Base-by-base conservation (phyloP, 768 basidiomycete genomes). In the Coprinopsis sp. region DNA sequence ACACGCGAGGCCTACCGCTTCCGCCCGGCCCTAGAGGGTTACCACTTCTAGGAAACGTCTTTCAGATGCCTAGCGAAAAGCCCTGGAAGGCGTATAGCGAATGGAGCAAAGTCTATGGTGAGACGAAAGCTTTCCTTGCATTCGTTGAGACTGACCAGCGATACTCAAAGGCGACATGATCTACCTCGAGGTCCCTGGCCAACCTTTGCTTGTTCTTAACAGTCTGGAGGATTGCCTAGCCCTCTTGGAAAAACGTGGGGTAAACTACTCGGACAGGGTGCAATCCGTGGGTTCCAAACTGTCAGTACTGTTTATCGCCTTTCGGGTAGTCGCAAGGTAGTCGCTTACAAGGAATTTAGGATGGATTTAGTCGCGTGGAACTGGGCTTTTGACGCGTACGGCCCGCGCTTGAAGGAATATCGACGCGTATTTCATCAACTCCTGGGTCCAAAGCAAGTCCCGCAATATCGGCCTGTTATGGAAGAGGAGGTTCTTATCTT, bases 401-500 rank as follows among this genome's bases (percentile, higher is more conserved):
- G 34, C 47, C 23, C 37, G 2, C 27, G 62, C 27, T 76, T 74
- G 74, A 68, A 63, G 44, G 62, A 61, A 25, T 72, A 75, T 52
- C 68, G 74, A 34, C 67, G 62, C 27, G 65, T 68, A 62, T 73
- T 77, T 49, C 67, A 75, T 46, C 61, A 67, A 2, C 65, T 69
- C 48, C 72, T 77, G 39, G 64, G 65, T 14, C 61, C 66, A 2
- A 61, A 64, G 2, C 57, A 58, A 6, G 61, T 64, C 2, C 56
- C 60, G 1, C 56, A 57, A 1, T 72, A 69, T 50, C 64, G 66
- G 62, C 66, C 67, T 3, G 54, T 68, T 24, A 74, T 75, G 47
- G 54, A 62, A 6, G 67, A 61, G 43, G 70, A 70, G 37, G 64
- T 67, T 2, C 63, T 67, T 21, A 48, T 56, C 1, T 66, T 77